These are phyloP conservation scores for Adenanthera pavonina DNA, from an alignment of 306 rosid genomes.

Conservation along the genomic window DNA sequence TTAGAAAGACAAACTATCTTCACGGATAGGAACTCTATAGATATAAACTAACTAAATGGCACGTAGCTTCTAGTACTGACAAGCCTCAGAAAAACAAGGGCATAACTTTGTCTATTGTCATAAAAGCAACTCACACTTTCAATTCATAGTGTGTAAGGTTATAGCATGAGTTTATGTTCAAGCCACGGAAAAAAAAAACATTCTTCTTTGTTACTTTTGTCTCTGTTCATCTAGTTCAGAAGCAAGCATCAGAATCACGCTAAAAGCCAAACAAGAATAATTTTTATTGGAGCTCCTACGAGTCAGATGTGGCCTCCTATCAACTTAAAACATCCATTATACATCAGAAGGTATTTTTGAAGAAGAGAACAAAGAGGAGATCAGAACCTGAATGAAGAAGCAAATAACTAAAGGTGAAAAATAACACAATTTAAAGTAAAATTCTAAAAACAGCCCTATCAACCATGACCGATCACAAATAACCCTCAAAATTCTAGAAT, in stretches of 20 bases:
- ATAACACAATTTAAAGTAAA: conserved; percentile 26
- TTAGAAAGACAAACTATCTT: background rate
- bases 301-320: background rate
- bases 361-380: background rate
- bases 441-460: conserved; percentile 1
- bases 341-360: conserved; percentile 28
- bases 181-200: background rate
- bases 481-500: conserved; percentile 25
- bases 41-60: conserved; percentile 18
- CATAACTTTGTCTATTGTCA: background rate
- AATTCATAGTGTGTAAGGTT: background rate
- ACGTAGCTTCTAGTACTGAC: conserved; percentile 32
- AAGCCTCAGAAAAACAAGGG: conserved; percentile 33
- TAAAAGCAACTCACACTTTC: conserved; percentile 25
- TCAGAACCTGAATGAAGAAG: conserved; percentile 20
- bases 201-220: background rate
- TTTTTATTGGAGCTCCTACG: background rate
- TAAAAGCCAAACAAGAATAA: background rate
- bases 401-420: conserved; percentile 7
- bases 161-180: background rate
- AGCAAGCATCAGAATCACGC: background rate
- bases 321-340: background rate
- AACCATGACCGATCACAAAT: conserved; percentile 30
- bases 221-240: background rate
- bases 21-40: conserved; percentile 10